Conservation (phyloP, 352 stramenopile species). For the Pythium aquatile region DNA sequence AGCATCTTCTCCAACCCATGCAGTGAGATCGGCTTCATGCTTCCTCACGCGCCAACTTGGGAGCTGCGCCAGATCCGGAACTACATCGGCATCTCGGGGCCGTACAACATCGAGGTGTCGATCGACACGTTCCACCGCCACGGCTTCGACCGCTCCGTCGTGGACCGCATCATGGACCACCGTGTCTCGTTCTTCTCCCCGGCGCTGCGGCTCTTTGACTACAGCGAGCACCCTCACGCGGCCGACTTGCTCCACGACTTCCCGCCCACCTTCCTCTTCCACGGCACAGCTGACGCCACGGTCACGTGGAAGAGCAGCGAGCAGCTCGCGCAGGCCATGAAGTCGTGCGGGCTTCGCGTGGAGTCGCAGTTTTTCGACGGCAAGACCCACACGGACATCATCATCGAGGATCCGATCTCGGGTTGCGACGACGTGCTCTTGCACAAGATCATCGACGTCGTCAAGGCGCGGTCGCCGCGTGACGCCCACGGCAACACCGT, state of each 20-base stretch:
- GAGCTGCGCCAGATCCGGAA: slow-evolving; percentile 62
- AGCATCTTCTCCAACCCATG: slow-evolving; percentile 34
- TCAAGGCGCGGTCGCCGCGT: slow-evolving; percentile 41
- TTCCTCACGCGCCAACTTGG: slow-evolving; percentile 51
- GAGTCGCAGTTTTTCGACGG: slow-evolving; percentile 67
- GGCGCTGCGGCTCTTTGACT: slow-evolving; percentile 40
- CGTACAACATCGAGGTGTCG: slow-evolving; percentile 83
- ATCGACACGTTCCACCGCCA: slow-evolving; percentile 78
- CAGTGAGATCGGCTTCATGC: slow-evolving; percentile 33
- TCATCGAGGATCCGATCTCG: slow-evolving; percentile 85
- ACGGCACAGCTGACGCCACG: slow-evolving; percentile 65
- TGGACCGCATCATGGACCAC: slow-evolving; percentile 84
- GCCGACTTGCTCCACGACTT: slow-evolving; percentile 40
- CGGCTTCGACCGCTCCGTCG: slow-evolving; percentile 73
- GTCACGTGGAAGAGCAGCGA: slow-evolving; percentile 57
- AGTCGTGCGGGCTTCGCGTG: slow-evolving; percentile 42
- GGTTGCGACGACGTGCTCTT: slow-evolving; percentile 60
- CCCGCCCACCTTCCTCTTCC: slow-evolving; percentile 55
- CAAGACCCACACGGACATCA: slow-evolving; percentile 92
- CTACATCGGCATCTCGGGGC: slow-evolving; percentile 86
- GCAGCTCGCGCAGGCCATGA: slow-evolving; percentile 50
- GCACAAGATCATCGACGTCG: slow-evolving; percentile 47
- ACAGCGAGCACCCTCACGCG: slow-evolving; percentile 30
- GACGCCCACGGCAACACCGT: slow-evolving; percentile 35
- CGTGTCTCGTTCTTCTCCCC: slow-evolving; percentile 58